Conservation (phyloP, 2,329 filamentous ascomycete species). For the Pseudogymnoascus sp. region DNA sequence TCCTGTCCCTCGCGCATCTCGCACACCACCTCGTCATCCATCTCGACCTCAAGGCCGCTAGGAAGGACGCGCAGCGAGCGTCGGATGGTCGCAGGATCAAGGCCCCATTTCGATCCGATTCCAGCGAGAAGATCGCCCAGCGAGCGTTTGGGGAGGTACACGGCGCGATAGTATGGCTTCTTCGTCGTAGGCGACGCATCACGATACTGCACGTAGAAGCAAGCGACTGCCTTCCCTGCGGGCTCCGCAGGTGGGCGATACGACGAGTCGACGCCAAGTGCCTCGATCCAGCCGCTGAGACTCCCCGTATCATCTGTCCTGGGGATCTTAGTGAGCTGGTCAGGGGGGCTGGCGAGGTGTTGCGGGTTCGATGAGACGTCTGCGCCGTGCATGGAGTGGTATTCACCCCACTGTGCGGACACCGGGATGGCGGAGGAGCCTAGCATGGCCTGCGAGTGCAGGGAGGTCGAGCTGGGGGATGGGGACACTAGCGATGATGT, state of each 20-base stretch:
- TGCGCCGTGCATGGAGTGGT: conserved; percentile 42
- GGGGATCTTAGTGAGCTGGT: conserved; percentile 45
- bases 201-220: conserved; percentile 68
- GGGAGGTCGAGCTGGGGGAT: conserved; percentile 55
- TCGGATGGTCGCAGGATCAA: conserved; percentile 64
- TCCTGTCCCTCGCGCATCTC: conserved; percentile 86
- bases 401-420: conserved; percentile 45
- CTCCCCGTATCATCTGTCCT: conserved; percentile 53
- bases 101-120: conserved; percentile 69
- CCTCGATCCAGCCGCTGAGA: conserved; percentile 79
- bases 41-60: conserved; percentile 69
- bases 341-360: conserved; percentile 37
- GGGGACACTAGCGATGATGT: conserved; percentile 56
- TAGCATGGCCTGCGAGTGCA: conserved; percentile 47
- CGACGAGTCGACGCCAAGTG: conserved; percentile 75
- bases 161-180: conserved; percentile 64
- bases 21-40: conserved; percentile 82
- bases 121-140: conserved; percentile 63
- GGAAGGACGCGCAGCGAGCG: conserved; percentile 65
- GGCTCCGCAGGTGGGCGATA: conserved; percentile 74
- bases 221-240: conserved; percentile 66
- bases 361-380: conserved; percentile 36
- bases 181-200: conserved; percentile 37
- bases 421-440: conserved; percentile 23
- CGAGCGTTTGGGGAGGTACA: conserved; percentile 75